Evolutionary conservation across 2,329 filamentous ascomycete species (phyloP), one percentile per base, ranked within the genome.

Genomic region (Sclerotinia subarctica): DNA sequence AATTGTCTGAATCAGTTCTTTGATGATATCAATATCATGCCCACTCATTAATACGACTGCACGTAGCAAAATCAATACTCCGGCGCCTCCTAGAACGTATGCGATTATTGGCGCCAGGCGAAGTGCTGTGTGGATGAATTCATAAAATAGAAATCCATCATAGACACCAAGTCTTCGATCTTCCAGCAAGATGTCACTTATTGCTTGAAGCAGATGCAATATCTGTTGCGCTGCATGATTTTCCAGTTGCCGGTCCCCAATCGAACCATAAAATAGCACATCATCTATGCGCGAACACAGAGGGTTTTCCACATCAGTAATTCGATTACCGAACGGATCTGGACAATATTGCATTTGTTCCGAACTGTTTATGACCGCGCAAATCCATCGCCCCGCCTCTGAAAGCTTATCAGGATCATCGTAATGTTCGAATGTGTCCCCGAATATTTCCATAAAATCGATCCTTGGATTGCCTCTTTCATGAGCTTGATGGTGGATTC

Each of bases 31-130:
- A 13, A 65, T 52, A 53, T 68, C 53, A 38, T 68, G 53, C 1
- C 52, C 66, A 51, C 66, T 52, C 46, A 68, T 68, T 19, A 54
- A 49, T 21, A 32, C 62, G n/a, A 68, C 60, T 19, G 60, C 60
- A 26, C 59, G 29, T 42, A 68, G 44, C 17, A 68, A 54, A 8
- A 64, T 54, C 52, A 68, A 51, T 47, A 68, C 64, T 26, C 59
- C 59, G 10, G 66, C 44, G 24, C 65, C 65, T 63, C 38, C 46
- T 10, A 65, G 19, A 2, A 65, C 46, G 5, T 38, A 11, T 17
- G 66, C 65, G 19, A 68, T 57, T 4, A 57, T 58, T 2, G 66
- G 66, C 19, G 46, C 29, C 32, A 65, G 49, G 19, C 32, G 51
- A 29, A 44, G 15, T 21, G 66, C 60, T 13, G 66, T 68, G 5